These are phyloP conservation scores for Aspergillus funiculosus DNA, from an alignment of 495 filamentous ascomycete species.

Conservation along the genomic window DNA sequence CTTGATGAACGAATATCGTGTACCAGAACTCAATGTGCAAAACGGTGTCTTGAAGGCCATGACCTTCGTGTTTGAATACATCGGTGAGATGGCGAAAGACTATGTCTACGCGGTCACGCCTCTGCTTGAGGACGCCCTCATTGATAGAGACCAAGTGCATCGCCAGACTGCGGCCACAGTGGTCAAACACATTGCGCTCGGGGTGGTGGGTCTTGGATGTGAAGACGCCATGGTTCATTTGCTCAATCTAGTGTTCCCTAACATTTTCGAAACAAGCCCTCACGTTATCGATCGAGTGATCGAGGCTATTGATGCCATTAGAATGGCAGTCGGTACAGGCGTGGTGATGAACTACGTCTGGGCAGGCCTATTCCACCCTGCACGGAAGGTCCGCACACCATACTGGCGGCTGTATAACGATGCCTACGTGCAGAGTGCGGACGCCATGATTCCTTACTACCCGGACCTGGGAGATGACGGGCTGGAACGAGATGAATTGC, in stretches of 20 bases:
- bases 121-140: constrained; percentile 94
- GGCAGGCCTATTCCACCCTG: constrained; percentile 95
- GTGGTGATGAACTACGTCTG: constrained; percentile 94
- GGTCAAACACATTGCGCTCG: constrained; percentile 94
- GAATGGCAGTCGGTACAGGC: constrained; percentile 88
- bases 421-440: constrained; percentile 89
- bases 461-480: constrained; percentile 73
- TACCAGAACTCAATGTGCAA: constrained; percentile 97
- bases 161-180: constrained; percentile 93
- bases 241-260: constrained; percentile 91
- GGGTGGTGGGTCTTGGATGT: constrained; percentile 93
- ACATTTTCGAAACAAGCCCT: constrained; percentile 95
- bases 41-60: constrained; percentile 97
- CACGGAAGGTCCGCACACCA: constrained; percentile 83
- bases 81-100: constrained; percentile 99
- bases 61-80: constrained; percentile 98
- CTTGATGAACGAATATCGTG: constrained; percentile 99
- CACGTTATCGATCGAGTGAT: constrained; percentile 98
- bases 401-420: constrained; percentile 97
- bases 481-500: constrained; percentile 68
- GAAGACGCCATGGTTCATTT: constrained; percentile 99
- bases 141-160: constrained; percentile 97
- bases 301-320: constrained; percentile 93
- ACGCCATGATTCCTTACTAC: constrained; percentile 95
- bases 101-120: constrained; percentile 98